Percentiles rank a stretch among this genome's conserved stretches.
phyloP scores from a whole-genome alignment of 306 rosid genomes.

The Trifolium fragiferum region DNA sequence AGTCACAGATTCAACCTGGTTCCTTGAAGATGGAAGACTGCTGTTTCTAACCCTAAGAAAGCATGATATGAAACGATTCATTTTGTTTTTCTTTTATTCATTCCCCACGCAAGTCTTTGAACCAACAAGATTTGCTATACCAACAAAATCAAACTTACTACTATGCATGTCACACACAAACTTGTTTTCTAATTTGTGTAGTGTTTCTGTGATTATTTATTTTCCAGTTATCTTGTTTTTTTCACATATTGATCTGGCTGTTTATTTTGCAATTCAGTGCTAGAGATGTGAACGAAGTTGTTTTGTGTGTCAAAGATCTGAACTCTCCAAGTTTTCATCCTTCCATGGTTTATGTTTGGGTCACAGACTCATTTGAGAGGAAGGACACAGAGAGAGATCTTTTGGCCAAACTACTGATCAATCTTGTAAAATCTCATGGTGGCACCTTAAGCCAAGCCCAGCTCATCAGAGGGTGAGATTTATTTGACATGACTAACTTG shows the following conservation, averaged over 20 bases:
- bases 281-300: slow-evolving; percentile 79
- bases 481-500: neutral
- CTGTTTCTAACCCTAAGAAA: no score
- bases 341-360: slow-evolving; percentile 81
- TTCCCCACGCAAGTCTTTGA: no score
- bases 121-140: no score
- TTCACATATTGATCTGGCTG: slow-evolving; percentile 27
- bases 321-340: slow-evolving; percentile 85
- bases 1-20: no score
- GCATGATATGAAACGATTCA: no score
- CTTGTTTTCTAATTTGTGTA: slow-evolving; percentile 4
- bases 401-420: slow-evolving; percentile 68
- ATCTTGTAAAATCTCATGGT: slow-evolving; percentile 62
- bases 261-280: slow-evolving; percentile 63
- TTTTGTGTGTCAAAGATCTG: slow-evolving; percentile 70
- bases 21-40: no score
- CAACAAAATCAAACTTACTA: neutral
- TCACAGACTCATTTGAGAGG: slow-evolving; percentile 82
- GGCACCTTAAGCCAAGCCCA: slow-evolving; percentile 61
- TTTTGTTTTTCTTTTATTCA: no score
- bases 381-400: slow-evolving; percentile 78
- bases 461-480: slow-evolving; percentile 73
- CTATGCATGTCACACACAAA: neutral
- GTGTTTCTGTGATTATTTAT: neutral
- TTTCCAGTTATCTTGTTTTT: slow-evolving; percentile 13